Percentiles rank a stretch among this genome's conserved stretches.
phyloP scores from a whole-genome alignment of 2,329 filamentous ascomycete genomes.

The Chaetomium strumarium region DNA sequence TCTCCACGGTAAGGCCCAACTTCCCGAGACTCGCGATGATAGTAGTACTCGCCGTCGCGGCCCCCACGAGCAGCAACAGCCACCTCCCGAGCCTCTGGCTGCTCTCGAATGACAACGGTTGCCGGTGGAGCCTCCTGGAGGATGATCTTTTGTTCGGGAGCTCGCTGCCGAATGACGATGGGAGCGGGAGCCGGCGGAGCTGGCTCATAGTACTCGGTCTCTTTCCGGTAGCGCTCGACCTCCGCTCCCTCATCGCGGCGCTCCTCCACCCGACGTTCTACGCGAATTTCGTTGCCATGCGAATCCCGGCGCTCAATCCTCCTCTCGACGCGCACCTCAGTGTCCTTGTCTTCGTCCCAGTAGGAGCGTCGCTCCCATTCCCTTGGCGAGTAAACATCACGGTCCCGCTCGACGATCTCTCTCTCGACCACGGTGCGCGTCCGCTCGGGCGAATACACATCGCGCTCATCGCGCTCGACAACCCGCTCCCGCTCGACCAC shows the following conservation, averaged over 20 bases:
- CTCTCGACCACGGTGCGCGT: slow-evolving; percentile 30
- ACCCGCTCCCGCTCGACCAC: slow-evolving; percentile 20
- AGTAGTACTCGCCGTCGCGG: slow-evolving; percentile 47
- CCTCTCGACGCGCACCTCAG: slow-evolving; percentile 39
- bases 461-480: slow-evolving; percentile 25
- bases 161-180: slow-evolving; percentile 27
- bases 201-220: slow-evolving; percentile 56
- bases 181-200: slow-evolving; percentile 45
- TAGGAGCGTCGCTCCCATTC: slow-evolving; percentile 31
- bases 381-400: slow-evolving; percentile 25
- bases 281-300: slow-evolving; percentile 44
- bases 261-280: slow-evolving; percentile 50
- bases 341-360: slow-evolving; percentile 35
- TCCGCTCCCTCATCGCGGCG: slow-evolving; percentile 44
- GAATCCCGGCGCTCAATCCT: slow-evolving; percentile 36
- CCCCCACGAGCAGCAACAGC: slow-evolving; percentile 32
- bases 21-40: slow-evolving; percentile 42
- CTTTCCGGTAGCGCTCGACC: slow-evolving; percentile 54
- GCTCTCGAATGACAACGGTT: slow-evolving; percentile 33
- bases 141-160: slow-evolving; percentile 48
- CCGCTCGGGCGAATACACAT: slow-evolving; percentile 20
- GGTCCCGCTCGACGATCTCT: slow-evolving; percentile 30
- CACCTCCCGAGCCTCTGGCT: slow-evolving; percentile 32
- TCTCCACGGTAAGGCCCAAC: slow-evolving; percentile 35
- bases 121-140: slow-evolving; percentile 40